Conservation (phyloP, 2,329 filamentous ascomycete genomes). For the Hypoxylon sp. region DNA sequence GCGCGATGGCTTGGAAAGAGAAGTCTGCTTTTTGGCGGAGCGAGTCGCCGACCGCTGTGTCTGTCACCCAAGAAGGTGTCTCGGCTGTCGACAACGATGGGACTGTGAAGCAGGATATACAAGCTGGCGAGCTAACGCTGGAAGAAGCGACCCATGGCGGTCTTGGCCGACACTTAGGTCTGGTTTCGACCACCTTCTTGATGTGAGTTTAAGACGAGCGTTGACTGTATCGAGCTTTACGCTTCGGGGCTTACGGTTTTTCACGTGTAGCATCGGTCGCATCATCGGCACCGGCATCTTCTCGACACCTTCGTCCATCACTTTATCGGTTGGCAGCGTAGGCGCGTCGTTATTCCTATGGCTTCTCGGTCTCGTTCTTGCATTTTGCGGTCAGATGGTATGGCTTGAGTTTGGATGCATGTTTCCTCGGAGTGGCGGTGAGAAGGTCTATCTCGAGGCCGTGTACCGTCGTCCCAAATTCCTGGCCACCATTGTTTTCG, state of each 20-base stretch:
- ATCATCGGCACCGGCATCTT: conserved; percentile 14
- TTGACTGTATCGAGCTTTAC: not conserved
- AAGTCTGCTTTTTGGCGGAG: conserved; percentile 13
- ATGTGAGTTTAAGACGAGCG: conserved; percentile 1
- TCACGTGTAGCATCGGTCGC: conserved; percentile 13
- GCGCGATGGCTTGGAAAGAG: conserved; percentile 10
- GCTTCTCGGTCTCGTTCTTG: conserved; percentile 8
- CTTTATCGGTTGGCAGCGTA: conserved; percentile 6
- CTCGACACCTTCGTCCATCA: conserved; percentile 9
- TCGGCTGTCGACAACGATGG: conserved; percentile 4
- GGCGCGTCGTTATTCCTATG: conserved; percentile 8
- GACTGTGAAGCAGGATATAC: conserved; percentile 8
- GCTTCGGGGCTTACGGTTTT: not conserved
- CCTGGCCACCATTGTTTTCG: conserved; percentile 7
- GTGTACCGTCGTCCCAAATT: conserved; percentile 7
- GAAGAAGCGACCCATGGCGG: conserved; percentile 5
- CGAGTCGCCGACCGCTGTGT: conserved; percentile 5
- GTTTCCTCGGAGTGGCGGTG: conserved; percentile 10
- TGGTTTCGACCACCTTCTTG: conserved; percentile 9
- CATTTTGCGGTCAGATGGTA: conserved; percentile 12
- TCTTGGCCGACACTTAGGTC: conserved; percentile 11
- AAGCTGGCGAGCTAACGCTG: conserved; percentile 7
- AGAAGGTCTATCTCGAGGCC: conserved; percentile 15
- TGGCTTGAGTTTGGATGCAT: conserved; percentile 14
- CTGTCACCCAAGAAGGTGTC: conserved; percentile 6